Evolutionary conservation across 257 asterid species (phyloP).

Genomic region (Solanum pennellii): DNA sequence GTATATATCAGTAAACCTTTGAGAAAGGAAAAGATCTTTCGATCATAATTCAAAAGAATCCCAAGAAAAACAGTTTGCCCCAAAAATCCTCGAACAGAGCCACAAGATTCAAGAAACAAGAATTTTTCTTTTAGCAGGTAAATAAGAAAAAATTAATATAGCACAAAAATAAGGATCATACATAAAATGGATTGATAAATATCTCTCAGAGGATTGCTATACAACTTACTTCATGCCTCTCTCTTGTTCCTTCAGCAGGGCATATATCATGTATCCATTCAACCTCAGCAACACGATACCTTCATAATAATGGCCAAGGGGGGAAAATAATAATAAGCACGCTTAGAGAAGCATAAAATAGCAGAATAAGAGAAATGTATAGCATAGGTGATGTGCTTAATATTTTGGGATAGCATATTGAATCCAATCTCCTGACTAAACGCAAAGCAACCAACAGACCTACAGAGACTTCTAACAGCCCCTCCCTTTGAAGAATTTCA

Average conservation of each 20-base stretch:
- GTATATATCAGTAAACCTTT: background rate
- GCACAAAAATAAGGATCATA: background rate
- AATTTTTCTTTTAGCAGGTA: background rate
- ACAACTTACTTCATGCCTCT: slow-evolving; percentile 62
- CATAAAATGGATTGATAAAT: background rate
- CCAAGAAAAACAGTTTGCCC: background rate
- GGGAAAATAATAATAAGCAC: background rate
- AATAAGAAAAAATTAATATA: background rate
- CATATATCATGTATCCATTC: slow-evolving; percentile 69
- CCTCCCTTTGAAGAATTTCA: background rate
- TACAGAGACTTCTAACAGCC: background rate
- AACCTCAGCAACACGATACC: slow-evolving; percentile 93
- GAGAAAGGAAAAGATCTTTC: background rate
- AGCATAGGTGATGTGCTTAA: background rate
- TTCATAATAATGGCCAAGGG: slow-evolving; percentile 17
- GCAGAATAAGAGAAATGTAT: background rate
- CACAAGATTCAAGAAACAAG: background rate
- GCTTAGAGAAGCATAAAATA: background rate
- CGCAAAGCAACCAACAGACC: background rate
- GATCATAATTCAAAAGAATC: background rate
- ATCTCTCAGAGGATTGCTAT: background rate
- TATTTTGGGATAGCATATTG: background rate
- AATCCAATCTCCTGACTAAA: background rate
- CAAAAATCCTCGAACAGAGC: background rate
- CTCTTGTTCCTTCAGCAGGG: slow-evolving; percentile 60